Evolutionary conservation across 805 yeast species (phyloP), one percentile per base, ranked within the genome.

Genomic region (Metschnikowia cerradonensis): DNA sequence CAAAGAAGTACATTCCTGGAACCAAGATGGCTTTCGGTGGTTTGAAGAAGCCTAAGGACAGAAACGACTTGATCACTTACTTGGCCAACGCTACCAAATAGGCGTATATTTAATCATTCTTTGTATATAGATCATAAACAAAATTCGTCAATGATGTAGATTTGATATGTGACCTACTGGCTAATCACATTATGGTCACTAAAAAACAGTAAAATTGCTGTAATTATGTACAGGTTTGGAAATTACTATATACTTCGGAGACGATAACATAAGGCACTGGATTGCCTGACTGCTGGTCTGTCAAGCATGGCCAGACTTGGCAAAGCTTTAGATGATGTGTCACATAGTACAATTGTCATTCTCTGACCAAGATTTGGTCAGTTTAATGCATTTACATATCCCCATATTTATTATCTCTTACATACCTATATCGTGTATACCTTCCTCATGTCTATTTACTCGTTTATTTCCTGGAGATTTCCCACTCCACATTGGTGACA

Each of bases 1-100:
- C 99, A 80, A 94, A 94, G 95, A 94, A 94, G 81, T 94, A 90
- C 82, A 90, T 94, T 65, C 99, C 99, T 72, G 99, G 99, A 76
- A 94, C 98, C 81, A 94, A 94, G 88, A 94, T 94, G 99, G 98
- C 99, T 60, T 94, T 92, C 67, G 99, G 97, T 79, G 99, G 99
- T 80, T 84, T 94, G 77, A 94, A 94, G 91, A 94, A 94, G 84
- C 86, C 90, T 60, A 92, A 90, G 86, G 99, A 94, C 82, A 90
- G 98, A 86, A 88, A 89, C 79, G 98, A 94, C 75, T 79, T 94
- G 74, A 77, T 92, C 68, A 83, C 98, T 66, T 92, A 90, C 87
- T 81, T 92, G 67, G 72, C 63, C 47, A 52, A 55, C 34, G 77
- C 78, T 54, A 72, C 77, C 63, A 69, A 69, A 60, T 70, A 72